Conservation (phyloP, 192 early-diverging fungal genomes). For the Podila clonocystis region DNA sequence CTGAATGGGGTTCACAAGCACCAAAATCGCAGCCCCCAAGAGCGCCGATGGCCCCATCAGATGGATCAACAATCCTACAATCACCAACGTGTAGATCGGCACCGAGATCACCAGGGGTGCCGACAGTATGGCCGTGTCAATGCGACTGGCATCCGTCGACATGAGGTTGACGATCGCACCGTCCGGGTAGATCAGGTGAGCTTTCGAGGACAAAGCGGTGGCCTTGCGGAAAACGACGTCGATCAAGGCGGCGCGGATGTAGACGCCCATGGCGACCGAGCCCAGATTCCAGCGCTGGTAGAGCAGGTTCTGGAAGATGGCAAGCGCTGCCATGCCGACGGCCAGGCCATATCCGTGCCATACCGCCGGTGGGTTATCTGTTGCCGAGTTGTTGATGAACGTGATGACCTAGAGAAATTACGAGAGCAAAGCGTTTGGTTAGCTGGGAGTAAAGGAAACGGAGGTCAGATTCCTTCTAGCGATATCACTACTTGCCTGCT, state of each 20-base stretch:
- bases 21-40: constrained; percentile 14
- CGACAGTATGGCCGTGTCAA: constrained; percentile 9
- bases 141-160: constrained; percentile 47
- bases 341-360: constrained; percentile 42
- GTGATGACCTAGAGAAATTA: constrained; percentile 10
- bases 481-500: constrained; percentile 8
- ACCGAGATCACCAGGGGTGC: constrained; percentile 6
- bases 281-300: constrained; percentile 12
- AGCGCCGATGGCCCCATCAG: constrained; percentile 19
- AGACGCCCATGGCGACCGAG: constrained; percentile 7
- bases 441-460: background rate
- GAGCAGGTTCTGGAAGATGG: constrained; percentile 2
- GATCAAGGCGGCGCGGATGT: constrained; percentile 15
- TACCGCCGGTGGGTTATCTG: constrained; percentile 17
- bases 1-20: constrained; percentile 14
- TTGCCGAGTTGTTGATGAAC: constrained; percentile 19
- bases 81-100: background rate
- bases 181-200: constrained; percentile 24
- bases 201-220: constrained; percentile 10
- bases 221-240: constrained; percentile 34
- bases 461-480: background rate
- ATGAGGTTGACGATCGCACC: constrained; percentile 56
- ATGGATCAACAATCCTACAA: background rate
- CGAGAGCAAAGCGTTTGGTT: too few species aligned
- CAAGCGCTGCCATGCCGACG: constrained; percentile 11